Evolutionary conservation across 495 filamentous ascomycete species (phyloP), one percentile per base, ranked within the genome.

Genomic region (Aspergillus diversus): DNA sequence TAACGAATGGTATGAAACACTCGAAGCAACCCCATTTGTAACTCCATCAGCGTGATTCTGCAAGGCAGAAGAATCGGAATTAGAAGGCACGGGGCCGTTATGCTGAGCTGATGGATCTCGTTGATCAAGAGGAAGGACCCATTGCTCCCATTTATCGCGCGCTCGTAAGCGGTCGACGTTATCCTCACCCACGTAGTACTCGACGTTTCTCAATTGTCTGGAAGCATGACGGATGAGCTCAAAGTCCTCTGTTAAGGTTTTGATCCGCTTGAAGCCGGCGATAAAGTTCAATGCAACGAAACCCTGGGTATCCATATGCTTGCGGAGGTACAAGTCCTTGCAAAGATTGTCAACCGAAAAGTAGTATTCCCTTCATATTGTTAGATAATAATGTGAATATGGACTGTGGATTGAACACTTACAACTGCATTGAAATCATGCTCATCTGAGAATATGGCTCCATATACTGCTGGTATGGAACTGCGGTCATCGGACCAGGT

Each of bases 341-440:
- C 91, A 94, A 59, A 97, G 85, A 73, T 98, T 98, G 66, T 98
- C 92, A 8, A 97, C 83, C 0, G 93, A 98, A 77, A 99, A 95
- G 74, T 98, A 99, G 77, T 98, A 98, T 67, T 96, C 91, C 66
- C 80, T 84, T 53, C 31, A 7, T 79, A 59, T 77, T 65, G 51
- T 63, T 47, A 58, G 47, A 17, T 42, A 12, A 17, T 9, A 11
- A 33, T 33, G 33, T n/a, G 4, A 13, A 37, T 42, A 37, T 47
- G 21, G 16, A 35, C 33, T 15, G 15, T 13, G n/a, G 1, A 12
- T 16, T 9, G 27, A 17, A 54, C 39, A 74, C 81, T 75, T 76
- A 86, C 76, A 97, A 77, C 74, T 97, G 93, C 69, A 86, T 81
- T 54, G 82, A 81, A 12, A 90, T 83, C 79, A 86, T 83, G 53